Evolutionary conservation across 2,329 filamentous ascomycete genomes (phyloP), one percentile per base, ranked within the genome.

Genomic region (Arachnomyces sp.): DNA sequence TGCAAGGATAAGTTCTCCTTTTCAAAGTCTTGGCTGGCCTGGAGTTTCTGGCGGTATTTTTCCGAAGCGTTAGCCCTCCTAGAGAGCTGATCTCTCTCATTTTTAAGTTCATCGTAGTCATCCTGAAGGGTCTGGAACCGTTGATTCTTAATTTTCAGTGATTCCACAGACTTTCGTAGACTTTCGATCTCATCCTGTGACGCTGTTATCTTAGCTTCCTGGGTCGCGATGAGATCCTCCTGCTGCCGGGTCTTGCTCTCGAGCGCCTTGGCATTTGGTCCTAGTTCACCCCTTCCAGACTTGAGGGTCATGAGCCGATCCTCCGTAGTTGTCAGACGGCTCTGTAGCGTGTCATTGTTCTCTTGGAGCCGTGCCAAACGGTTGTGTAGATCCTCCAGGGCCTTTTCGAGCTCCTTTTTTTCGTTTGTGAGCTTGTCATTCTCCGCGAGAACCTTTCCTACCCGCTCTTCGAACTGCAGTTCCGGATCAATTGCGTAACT

Each of bases 151-250:
- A 66, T 60, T 33, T 62, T 62, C 42, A 69, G 51, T 4, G 65
- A 63, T 43, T 69, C 66, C 16, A 67, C 56, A 1, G 58, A 61
- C 60, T 68, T 69, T 14, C 62, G 59, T 18, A 71, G 50, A 18
- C 62, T 61, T 45, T 67, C 65, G 5, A 67, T 60, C 43, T 69
- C 64, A 41, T 66, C 58, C 43, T 69, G 63, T 21, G 62, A 52
- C 25, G 73, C 68, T 42, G 83, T 75, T 8, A 82, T 63, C 50
- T 84, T 75, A 14, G 74, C 72, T 57, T 89, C 84, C 50, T 86
- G 76, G 16, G 71, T 74, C 30, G 79, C 78, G 53, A 89, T 88
- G 36, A 86, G 68, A 43, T 82, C 73, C 57, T 86, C 80, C 52
- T 84, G 79, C 51, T 86, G 64, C 28, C 62, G 59, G 4, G 63